Conservation (phyloP, 805 yeast genomes). For the Wickerhamiella azyma region DNA sequence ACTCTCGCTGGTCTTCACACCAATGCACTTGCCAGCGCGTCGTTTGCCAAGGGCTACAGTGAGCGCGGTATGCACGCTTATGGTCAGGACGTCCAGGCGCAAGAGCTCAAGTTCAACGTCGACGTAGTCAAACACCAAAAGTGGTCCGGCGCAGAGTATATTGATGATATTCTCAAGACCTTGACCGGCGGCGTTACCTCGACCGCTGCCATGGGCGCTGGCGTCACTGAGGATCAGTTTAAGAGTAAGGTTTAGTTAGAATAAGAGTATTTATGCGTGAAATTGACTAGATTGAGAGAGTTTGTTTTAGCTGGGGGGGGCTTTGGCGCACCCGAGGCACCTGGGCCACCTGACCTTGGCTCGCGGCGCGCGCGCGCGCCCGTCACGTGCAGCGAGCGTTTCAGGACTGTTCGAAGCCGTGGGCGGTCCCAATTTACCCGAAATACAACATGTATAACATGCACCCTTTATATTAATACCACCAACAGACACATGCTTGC, state of each 20-base stretch:
- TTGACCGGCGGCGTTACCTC: constrained; percentile 90
- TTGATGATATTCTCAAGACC: constrained; percentile 77
- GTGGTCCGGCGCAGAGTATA: constrained; percentile 98
- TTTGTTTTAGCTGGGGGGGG: no score
- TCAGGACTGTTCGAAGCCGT: no score
- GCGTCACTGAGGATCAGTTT: constrained; percentile 96
- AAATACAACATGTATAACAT: background rate
- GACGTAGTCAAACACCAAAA: constrained; percentile 96
- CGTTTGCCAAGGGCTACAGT: constrained; percentile 66
- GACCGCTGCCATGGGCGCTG: constrained; percentile 97
- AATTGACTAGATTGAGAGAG: background rate
- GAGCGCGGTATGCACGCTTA: constrained; percentile 90
- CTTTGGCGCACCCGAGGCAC: no score
- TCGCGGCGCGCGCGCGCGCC: no score
- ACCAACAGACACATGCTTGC: no score
- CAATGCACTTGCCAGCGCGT: constrained; percentile 80
- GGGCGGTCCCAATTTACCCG: no score
- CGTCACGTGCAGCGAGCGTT: no score
- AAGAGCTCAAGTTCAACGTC: constrained; percentile 76
- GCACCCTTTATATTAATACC: background rate
- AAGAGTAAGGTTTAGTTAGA: constrained; percentile 27
- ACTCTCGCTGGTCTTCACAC: constrained; percentile 96
- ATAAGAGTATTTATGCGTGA: no score
- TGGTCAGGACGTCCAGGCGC: constrained; percentile 74
- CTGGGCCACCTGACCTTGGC: no score